A percentile compares a stretch with the other conserved stretches of the same genome.
These are phyloP conservation scores for Fomitopsis pinicola DNA, from an alignment of 1,284 basidiomycete species.

Conservation along the genomic window DNA sequence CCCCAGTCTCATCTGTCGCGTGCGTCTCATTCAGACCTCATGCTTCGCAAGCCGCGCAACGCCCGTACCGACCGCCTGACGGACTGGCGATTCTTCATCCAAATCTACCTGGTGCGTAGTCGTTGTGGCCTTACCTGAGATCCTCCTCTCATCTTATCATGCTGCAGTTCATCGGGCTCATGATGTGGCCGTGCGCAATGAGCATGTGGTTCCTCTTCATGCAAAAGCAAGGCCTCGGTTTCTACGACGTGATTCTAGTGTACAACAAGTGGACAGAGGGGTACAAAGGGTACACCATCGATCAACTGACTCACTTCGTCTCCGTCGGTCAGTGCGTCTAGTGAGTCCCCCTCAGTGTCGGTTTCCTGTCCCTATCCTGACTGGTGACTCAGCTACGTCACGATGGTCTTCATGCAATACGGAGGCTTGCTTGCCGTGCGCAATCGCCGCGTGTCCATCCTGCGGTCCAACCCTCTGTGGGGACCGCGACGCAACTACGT, in stretches of 20 bases:
- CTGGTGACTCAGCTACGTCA: slow-evolving; percentile 42
- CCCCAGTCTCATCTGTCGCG: not conserved
- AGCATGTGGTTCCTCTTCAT: slow-evolving; percentile 32
- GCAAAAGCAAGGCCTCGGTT: slow-evolving; percentile 48
- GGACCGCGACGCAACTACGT: slow-evolving; percentile 39
- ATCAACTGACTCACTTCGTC: slow-evolving; percentile 41
- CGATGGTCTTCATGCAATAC: slow-evolving; percentile 55
- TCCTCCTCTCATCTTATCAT: slow-evolving; percentile 26
- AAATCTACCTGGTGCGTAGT: slow-evolving; percentile 61
- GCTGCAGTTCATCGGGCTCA: slow-evolving; percentile 38
- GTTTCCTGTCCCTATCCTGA: slow-evolving; percentile 30
- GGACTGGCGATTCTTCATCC: slow-evolving; percentile 47
- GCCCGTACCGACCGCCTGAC: slow-evolving; percentile 51
- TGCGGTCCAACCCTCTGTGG: slow-evolving; percentile 23
- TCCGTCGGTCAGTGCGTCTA: slow-evolving; percentile 44
- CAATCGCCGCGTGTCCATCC: slow-evolving; percentile 12
- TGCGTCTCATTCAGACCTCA: slow-evolving; percentile 24
- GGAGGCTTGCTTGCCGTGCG: slow-evolving; percentile 27
- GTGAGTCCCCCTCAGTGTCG: slow-evolving; percentile 21
- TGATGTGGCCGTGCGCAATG: slow-evolving; percentile 47
- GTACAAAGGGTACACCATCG: slow-evolving; percentile 31
- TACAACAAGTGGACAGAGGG: slow-evolving; percentile 50
- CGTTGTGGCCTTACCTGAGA: slow-evolving; percentile 33
- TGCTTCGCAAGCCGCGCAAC: slow-evolving; percentile 62
- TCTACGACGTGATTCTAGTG: slow-evolving; percentile 42